Base-by-base conservation (phyloP, 768 basidiomycete species). In the Russula dissimulans region DNA sequence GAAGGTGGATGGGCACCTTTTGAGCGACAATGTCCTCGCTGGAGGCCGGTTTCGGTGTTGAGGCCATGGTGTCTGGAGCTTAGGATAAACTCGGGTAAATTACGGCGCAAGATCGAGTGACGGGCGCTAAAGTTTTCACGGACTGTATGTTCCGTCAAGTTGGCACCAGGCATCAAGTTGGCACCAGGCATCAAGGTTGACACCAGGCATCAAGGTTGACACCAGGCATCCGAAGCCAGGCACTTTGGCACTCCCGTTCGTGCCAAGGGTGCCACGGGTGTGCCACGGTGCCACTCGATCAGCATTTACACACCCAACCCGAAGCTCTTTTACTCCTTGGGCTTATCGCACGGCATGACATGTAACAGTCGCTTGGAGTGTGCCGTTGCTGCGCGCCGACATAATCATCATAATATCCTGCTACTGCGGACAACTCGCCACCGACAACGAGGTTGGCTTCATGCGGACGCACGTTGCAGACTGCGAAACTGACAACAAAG, bases 21-120 rank as follows among this genome's bases (percentile, higher is more conserved):
- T 92, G 85, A 32, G 84, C 85, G 64, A 97, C 78, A 67, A 90
- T 81, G 72, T 95, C 88, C 77, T 97, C 95, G 75, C 90, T 95
- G 56, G 91, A 86, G 51, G 84, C 71, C 54, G 86, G 79, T 74
- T 85, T 66, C 46, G 60, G 49, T 34, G 77, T 12, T 43, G 56
- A 69, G 56, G 84, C 77, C 72, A 83, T 78, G 70, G 64, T 64
- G 62, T 41, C 42, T 41, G 50, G 17, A 48, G 36, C 4, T 43
- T 22, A 9, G 22, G 17, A 50, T 48, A 60, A 65, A 62, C 49
- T 59, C 46, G 47, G 45, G 41, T 43, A 54, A 65, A 65, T 43
- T 54, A 32, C 41, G 17, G 17, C 11, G n/a, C 5, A 32, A n/a
- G 32, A 17, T 22, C n/a, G 18, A 17, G 14, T 3, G 2, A 58